Base-by-base conservation (phyloP, 352 stramenopile genomes). In the Globisporangium alternatum region DNA sequence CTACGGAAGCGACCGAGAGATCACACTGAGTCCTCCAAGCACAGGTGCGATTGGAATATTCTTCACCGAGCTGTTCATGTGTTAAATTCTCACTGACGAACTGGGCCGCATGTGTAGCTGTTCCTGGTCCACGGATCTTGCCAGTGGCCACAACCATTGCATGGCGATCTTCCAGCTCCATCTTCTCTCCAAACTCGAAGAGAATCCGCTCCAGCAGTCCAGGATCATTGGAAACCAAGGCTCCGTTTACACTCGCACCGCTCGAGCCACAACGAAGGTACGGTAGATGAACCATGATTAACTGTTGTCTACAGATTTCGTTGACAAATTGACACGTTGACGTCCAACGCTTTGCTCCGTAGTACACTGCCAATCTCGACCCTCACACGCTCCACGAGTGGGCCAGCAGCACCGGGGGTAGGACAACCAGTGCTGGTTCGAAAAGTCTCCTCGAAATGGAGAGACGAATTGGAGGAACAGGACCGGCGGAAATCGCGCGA, bases 401-500 rank as follows among this genome's bases (percentile, higher is more conserved):
- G 51, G 13, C 62, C 70, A 22, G 43, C 61, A n/a, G 12, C 44
- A 5, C 56, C 59, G 19, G 39, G 54, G 13, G 31, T 48, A 25
- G 83, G 77, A 13, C 73, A 68, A n/a, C 74, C 80, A 43, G 71
- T 70, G 43, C 71, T 87, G 28, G 68, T 68, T 52, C 77, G 79
- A 21, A 66, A 77, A 44, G 65, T 76, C 33, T 81, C 70, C 25
- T 71, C 70, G 37, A 74, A 78, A 41, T 94, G 86, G 86, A 76
- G 86, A 7, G 71, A 85, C 12, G 74, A 88, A n/a, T 75, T 90
- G 31, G 68, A 78, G 1, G 55, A 71, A 0, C 67, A 68, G 13
- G 86, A 94, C 60, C 83, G 86, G 41, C 66, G 73, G 44, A 86
- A 79, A 52, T 89, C 80, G 12, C 76, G 81, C 31, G 76, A 84